phyloP scores from a whole-genome alignment of 148 eudicot genomes.

The Rhododendron simsii region DNA sequence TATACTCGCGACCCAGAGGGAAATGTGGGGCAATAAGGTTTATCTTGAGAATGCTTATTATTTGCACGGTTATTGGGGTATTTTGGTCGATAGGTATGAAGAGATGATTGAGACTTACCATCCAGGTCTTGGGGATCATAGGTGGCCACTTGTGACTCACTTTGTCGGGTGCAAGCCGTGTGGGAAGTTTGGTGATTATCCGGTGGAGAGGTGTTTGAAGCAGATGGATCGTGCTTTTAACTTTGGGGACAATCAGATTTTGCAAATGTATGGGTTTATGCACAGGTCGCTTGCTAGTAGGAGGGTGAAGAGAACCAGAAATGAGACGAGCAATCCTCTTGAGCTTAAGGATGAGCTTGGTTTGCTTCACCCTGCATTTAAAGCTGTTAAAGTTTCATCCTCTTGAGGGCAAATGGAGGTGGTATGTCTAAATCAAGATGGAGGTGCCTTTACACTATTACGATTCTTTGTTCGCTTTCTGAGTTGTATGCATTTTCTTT shows the following conservation, averaged over 20 bases:
- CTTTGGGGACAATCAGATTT: conserved; percentile 70
- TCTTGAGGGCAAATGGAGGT: conserved; percentile 11
- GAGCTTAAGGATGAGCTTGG: conserved; percentile 53
- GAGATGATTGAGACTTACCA: conserved; percentile 54
- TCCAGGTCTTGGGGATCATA: conserved; percentile 69
- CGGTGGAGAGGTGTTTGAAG: conserved; percentile 67
- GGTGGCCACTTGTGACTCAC: conserved; percentile 85
- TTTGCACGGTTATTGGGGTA: conserved; percentile 78
- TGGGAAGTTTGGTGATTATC: conserved; percentile 60
- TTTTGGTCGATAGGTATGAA: conserved; percentile 63
- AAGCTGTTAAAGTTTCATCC: conserved; percentile 41
- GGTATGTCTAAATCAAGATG: not conserved
- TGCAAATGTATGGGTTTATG: conserved; percentile 63
- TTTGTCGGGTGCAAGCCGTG: conserved; percentile 87
- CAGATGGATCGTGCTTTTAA: conserved; percentile 79
- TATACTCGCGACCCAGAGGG: conserved; percentile 49
- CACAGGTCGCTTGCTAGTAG: conserved; percentile 59
- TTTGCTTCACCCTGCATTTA: conserved; percentile 59
- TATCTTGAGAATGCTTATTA: conserved; percentile 65
- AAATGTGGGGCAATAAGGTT: conserved; percentile 66
- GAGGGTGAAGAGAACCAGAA: conserved; percentile 46
- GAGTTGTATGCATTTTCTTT: not conserved
- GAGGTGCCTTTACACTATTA: not conserved
- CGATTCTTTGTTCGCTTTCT: conserved; percentile 1
- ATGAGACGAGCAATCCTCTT: conserved; percentile 52